A percentile compares a stretch with the other conserved stretches of the same genome.
These are phyloP conservation scores for Pisolithus albus DNA, from an alignment of 768 basidiomycete genomes.

Conservation along the genomic window DNA sequence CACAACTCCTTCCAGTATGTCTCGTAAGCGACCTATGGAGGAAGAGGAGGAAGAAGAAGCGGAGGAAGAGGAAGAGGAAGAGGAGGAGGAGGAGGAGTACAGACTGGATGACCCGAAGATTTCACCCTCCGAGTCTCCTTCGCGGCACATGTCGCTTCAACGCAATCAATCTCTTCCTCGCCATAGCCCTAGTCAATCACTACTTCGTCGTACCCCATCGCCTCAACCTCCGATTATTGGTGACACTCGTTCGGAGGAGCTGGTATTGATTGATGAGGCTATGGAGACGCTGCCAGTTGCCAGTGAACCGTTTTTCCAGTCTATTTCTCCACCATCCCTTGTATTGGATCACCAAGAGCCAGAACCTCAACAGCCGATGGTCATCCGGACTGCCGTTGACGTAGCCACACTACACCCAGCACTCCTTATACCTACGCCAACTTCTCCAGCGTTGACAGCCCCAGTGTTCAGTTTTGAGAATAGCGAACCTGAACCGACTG, in stretches of 20 bases:
- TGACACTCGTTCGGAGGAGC: too few species aligned
- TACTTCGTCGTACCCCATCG: constrained; percentile 6
- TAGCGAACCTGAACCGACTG: constrained; percentile 20
- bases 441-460: constrained; percentile 26
- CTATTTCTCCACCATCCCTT: constrained; percentile 18
- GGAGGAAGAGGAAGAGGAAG: constrained; percentile 5
- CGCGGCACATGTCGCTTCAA: constrained; percentile 10
- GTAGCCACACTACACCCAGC: constrained; percentile 20
- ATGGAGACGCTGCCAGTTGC: constrained; percentile 16
- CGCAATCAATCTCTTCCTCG: constrained; percentile 16
- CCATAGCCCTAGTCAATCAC: constrained; percentile 8
- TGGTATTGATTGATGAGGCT: constrained; percentile 1
- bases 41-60: constrained; percentile 5
- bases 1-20: constrained; percentile 9
- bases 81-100: constrained; percentile 3
- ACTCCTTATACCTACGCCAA: constrained; percentile 31
- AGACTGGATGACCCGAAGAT: not conserved
- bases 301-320: constrained; percentile 18
- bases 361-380: constrained; percentile 11
- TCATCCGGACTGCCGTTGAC: constrained; percentile 23
- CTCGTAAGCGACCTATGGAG: constrained; percentile 8
- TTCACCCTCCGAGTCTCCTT: constrained; percentile 13
- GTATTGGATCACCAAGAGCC: not conserved
- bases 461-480: constrained; percentile 30
- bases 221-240: constrained; percentile 3